Evolutionary conservation across 805 yeast genomes (phyloP).

Genomic region (Vanderwaltozyma verrucispora): DNA sequence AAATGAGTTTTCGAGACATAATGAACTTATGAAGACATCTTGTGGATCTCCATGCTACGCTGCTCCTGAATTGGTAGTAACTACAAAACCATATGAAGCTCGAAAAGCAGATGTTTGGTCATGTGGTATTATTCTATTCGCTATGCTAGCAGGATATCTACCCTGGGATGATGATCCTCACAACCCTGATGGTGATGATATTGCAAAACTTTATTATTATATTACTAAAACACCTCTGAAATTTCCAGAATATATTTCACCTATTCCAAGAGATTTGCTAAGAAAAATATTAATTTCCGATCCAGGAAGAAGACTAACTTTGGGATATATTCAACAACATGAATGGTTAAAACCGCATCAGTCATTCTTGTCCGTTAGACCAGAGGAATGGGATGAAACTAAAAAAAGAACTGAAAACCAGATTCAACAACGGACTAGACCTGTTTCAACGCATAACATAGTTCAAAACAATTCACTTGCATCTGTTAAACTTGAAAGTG

Average conservation of each 20-base stretch:
- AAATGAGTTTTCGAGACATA: constrained; percentile 50
- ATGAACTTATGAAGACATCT: constrained; percentile 82
- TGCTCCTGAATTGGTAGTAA: constrained; percentile 91
- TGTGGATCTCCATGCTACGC: constrained; percentile 99
- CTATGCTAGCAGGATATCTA: constrained; percentile 93
- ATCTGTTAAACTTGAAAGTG: not conserved
- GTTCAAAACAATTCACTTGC: not conserved
- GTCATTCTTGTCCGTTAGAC: constrained; percentile 71
- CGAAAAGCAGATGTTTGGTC: constrained; percentile 96
- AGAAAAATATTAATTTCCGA: constrained; percentile 78
- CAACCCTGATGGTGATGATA: constrained; percentile 93
- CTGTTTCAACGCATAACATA: not conserved
- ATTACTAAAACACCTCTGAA: constrained; percentile 87
- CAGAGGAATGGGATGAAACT: constrained; percentile 74
- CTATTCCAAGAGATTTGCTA: constrained; percentile 82
- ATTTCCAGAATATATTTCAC: constrained; percentile 87
- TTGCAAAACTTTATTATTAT: constrained; percentile 80
- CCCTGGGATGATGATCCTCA: constrained; percentile 97
- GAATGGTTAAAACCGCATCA: constrained; percentile 84
- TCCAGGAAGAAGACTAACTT: constrained; percentile 62
- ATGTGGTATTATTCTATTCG: constrained; percentile 88
- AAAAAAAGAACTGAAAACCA: not conserved
- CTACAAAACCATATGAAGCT: constrained; percentile 81
- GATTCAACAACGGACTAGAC: not conserved
- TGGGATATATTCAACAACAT: constrained; percentile 66